A percentile compares a stretch with the other conserved stretches of the same genome.
phyloP scores from a whole-genome alignment of 129 eudicot genomes.

The Erigeron canadensis region DNA sequence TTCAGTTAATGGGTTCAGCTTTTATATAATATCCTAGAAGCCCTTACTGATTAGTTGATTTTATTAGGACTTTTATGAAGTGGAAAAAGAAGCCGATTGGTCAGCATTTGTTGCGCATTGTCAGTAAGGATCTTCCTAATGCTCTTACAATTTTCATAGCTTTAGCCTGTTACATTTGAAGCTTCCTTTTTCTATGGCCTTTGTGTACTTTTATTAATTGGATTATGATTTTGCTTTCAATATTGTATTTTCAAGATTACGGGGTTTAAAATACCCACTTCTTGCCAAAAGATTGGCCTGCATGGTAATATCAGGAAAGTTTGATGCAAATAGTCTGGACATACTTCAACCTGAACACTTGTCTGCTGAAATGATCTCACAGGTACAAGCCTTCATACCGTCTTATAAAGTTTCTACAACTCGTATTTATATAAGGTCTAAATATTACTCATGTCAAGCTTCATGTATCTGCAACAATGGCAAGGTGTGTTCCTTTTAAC shows the following conservation, averaged over 20 bases:
- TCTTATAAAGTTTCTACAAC: slow-evolving; percentile 3
- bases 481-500: neutral
- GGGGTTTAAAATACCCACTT: slow-evolving; percentile 83
- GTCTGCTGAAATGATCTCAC: slow-evolving; percentile 54
- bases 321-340: slow-evolving; percentile 52
- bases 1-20: slow-evolving; percentile 10
- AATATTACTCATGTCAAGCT: slow-evolving; percentile 3
- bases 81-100: slow-evolving; percentile 87
- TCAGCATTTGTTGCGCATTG: slow-evolving; percentile 66
- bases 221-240: slow-evolving; percentile 13
- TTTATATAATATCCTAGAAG: neutral
- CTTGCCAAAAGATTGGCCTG: slow-evolving; percentile 88
- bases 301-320: slow-evolving; percentile 68
- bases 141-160: neutral
- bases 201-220: neutral
- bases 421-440: neutral
- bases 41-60: slow-evolving; percentile 23
- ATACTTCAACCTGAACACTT: slow-evolving; percentile 81
- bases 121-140: slow-evolving; percentile 42
- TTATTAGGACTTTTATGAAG: slow-evolving; percentile 61
- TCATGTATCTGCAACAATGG: neutral
- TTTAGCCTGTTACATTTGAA: slow-evolving; percentile 6
- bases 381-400: slow-evolving; percentile 33
- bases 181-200: neutral
- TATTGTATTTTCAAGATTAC: slow-evolving; percentile 37